These are phyloP conservation scores for Arthrinium phaeospermum DNA, from an alignment of 2,329 filamentous ascomycete species.

Conservation along the genomic window DNA sequence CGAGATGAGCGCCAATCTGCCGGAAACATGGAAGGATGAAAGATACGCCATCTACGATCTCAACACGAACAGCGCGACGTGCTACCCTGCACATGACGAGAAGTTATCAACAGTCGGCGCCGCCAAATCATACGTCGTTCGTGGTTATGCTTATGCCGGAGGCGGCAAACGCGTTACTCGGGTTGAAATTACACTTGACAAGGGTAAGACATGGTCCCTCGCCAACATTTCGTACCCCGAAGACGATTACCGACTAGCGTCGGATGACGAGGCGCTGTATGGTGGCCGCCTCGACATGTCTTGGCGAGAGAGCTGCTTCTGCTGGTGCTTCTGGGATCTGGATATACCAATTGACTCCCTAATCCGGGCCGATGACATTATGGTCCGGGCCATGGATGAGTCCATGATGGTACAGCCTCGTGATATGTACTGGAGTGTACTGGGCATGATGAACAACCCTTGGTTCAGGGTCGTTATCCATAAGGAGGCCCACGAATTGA, in stretches of 20 bases:
- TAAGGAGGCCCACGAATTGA: conserved; percentile 66
- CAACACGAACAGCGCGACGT: conserved; percentile 83
- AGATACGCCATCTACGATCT: conserved; percentile 93
- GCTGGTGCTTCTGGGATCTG: conserved; percentile 91
- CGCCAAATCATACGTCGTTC: conserved; percentile 64
- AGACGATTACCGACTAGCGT: conserved; percentile 74
- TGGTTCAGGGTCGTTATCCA: conserved; percentile 86
- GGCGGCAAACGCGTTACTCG: conserved; percentile 84
- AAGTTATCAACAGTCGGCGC: conserved; percentile 56
- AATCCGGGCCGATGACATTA: conserved; percentile 69
- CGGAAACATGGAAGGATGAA: conserved; percentile 85
- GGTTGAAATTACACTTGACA: conserved; percentile 83
- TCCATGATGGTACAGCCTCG: conserved; percentile 84
- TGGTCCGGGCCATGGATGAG: conserved; percentile 90
- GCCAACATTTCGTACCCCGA: conserved; percentile 83
- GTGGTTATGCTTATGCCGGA: conserved; percentile 87
- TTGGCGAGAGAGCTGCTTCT: conserved; percentile 83
- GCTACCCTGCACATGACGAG: conserved; percentile 81
- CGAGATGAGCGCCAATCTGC: conserved; percentile 75
- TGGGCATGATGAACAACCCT: conserved; percentile 98
- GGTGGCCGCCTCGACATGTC: conserved; percentile 81
- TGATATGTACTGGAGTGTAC: conserved; percentile 95
- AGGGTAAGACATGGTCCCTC: conserved; percentile 79
- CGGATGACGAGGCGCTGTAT: conserved; percentile 67
- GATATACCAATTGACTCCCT: conserved; percentile 69